These are phyloP conservation scores for Penicillium psychrofluorescens DNA, from an alignment of 495 filamentous ascomycete species.

Conservation along the genomic window DNA sequence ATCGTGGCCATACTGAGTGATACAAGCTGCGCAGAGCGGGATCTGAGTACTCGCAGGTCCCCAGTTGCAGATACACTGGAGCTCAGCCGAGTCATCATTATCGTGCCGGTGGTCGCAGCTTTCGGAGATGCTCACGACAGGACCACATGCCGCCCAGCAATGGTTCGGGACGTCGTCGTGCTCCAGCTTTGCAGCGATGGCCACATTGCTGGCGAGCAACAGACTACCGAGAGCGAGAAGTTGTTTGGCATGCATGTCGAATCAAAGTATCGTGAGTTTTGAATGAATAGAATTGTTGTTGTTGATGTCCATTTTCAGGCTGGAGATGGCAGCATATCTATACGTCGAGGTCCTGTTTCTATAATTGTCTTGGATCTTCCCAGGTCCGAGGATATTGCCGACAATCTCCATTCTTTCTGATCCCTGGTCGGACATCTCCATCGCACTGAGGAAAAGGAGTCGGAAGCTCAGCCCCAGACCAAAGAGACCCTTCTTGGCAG, in stretches of 20 bases:
- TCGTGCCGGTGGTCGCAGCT: slow-evolving; percentile 21
- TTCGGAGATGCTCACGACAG: slow-evolving; percentile 18
- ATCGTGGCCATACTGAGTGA: slow-evolving; percentile 16
- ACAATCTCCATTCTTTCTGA: no score
- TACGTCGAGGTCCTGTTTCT: background rate
- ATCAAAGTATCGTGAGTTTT: background rate
- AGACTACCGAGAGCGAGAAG: slow-evolving; percentile 21
- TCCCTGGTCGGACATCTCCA: no score
- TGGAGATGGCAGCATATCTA: background rate
- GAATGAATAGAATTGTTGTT: background rate
- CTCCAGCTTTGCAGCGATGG: slow-evolving; percentile 21
- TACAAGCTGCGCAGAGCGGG: slow-evolving; percentile 31
- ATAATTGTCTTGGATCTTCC: background rate
- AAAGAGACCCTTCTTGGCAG: background rate
- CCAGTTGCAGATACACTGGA: slow-evolving; percentile 28
- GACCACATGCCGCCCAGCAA: slow-evolving; percentile 23
- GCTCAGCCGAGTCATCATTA: slow-evolving; percentile 18
- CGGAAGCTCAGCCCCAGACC: background rate
- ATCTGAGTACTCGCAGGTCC: slow-evolving; percentile 15
- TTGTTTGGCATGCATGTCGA: slow-evolving; percentile 20
- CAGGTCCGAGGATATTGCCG: no score
- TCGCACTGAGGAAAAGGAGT: no score
- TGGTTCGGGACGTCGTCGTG: slow-evolving; percentile 24
- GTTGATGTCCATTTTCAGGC: background rate
- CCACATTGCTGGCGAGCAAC: slow-evolving; percentile 18